These are phyloP conservation scores for Bassia scoparia DNA, from an alignment of 148 eudicot genomes.

Conservation along the genomic window DNA sequence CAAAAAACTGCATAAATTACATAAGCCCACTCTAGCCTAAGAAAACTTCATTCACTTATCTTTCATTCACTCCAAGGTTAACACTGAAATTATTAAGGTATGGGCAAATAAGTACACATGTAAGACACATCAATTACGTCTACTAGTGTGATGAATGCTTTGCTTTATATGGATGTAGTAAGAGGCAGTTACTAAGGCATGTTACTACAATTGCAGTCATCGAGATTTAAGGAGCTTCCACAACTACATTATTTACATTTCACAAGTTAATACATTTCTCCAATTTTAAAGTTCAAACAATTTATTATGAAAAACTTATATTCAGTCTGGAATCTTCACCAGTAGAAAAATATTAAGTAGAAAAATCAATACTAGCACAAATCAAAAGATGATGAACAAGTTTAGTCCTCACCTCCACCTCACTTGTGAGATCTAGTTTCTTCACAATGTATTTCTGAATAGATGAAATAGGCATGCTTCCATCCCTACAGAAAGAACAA, in stretches of 20 bases:
- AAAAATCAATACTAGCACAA: background rate
- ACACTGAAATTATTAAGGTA: background rate
- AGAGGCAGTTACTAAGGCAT: background rate
- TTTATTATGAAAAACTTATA: background rate
- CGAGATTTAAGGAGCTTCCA: background rate
- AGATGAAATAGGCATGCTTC: conserved; percentile 53
- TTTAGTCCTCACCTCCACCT: conserved; percentile 49
- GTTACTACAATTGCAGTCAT: background rate
- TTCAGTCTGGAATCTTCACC: background rate
- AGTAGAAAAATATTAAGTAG: background rate
- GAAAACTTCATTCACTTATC: background rate
- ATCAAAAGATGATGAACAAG: background rate
- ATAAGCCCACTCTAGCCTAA: background rate
- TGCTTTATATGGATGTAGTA: background rate
- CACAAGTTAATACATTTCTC: background rate
- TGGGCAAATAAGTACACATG: background rate
- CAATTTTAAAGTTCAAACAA: background rate
- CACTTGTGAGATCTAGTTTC: conserved; percentile 63
- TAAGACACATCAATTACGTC: background rate
- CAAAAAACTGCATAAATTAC: background rate
- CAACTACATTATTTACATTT: background rate
- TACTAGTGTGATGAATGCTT: background rate
- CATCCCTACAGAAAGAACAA: conserved; percentile 44
- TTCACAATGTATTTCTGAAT: conserved; percentile 60
- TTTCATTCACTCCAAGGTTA: background rate